Percentiles rank a stretch among this genome's conserved stretches.
These are phyloP conservation scores for Ochromonas danica DNA, from an alignment of 108 stramenopile genomes.

Conservation along the genomic window DNA sequence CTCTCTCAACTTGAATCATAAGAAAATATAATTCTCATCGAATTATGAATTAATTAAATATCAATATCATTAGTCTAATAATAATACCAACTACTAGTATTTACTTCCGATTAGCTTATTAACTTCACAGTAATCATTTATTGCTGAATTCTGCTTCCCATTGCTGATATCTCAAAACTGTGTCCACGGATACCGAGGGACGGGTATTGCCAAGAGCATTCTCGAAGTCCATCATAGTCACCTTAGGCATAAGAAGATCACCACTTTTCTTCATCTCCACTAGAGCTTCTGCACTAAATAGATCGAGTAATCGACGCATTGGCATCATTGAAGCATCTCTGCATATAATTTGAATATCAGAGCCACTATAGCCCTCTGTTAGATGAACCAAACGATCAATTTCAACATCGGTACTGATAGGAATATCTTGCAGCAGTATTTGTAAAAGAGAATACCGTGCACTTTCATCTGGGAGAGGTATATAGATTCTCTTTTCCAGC, in stretches of 20 bases:
- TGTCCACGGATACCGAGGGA: neutral
- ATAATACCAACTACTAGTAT: too few species aligned
- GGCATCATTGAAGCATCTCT: constrained; percentile 3
- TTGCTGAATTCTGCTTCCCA: neutral
- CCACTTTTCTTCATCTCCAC: neutral
- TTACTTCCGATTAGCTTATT: too few species aligned
- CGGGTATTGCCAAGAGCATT: neutral
- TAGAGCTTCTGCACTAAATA: neutral
- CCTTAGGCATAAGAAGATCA: neutral
- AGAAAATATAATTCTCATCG: too few species aligned
- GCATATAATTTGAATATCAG: constrained; percentile 67
- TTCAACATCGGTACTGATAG: constrained; percentile 70
- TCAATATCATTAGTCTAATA: too few species aligned
- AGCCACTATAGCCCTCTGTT: constrained; percentile 88
- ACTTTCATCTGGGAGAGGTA: constrained; percentile 67
- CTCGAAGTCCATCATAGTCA: neutral
- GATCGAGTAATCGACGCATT: neutral
- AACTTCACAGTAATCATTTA: neutral
- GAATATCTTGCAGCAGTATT: constrained; percentile 73
- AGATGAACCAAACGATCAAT: constrained; percentile 72
- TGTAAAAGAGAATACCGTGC: neutral
- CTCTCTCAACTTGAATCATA: too few species aligned
- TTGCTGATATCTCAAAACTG: neutral
- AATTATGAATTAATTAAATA: too few species aligned
- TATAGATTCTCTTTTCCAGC: constrained; percentile 71